Percentiles rank a stretch among this genome's conserved stretches.
Conservation (phyloP, 2,329 filamentous ascomycete genomes). For the Lojkania enalia region DNA sequence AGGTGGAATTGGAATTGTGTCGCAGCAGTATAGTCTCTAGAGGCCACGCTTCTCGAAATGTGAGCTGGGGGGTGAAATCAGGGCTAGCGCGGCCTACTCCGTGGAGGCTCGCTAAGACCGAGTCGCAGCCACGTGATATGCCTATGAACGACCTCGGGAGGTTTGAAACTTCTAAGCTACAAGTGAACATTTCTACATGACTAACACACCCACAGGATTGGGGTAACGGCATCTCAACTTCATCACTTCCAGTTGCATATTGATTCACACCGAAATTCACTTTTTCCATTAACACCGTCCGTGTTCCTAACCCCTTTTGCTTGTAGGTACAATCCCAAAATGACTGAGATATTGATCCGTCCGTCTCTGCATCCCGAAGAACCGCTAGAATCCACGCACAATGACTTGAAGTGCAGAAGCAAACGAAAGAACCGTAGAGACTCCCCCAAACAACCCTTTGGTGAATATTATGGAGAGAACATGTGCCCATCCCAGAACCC, state of each 20-base stretch:
- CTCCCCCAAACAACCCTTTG: not conserved
- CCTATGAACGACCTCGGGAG: no score
- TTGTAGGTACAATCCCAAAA: not conserved
- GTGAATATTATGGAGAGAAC: not conserved
- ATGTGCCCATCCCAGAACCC: not conserved
- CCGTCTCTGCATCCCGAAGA: not conserved
- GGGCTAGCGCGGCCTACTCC: conserved; percentile 25
- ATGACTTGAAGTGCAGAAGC: no score
- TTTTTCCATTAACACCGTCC: conserved; percentile 5
- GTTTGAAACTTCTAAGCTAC: no score
- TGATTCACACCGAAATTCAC: no score
- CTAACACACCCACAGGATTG: conserved; percentile 1
- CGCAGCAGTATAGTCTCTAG: conserved; percentile 20
- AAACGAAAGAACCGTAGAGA: not conserved
- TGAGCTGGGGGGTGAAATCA: conserved; percentile 22
- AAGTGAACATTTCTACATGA: not conserved
- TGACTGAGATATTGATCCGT: not conserved
- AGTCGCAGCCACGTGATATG: conserved; percentile 17
- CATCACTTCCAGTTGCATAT: no score
- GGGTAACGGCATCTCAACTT: not conserved
- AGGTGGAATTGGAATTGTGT: conserved; percentile 18
- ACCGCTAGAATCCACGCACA: not conserved
- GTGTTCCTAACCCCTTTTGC: not conserved
- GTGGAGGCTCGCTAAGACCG: conserved; percentile 5
- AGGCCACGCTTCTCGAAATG: conserved; percentile 42